Base-by-base conservation (phyloP, 2,329 filamentous ascomycete species). In the Berkeleyomyces rouxiae region DNA sequence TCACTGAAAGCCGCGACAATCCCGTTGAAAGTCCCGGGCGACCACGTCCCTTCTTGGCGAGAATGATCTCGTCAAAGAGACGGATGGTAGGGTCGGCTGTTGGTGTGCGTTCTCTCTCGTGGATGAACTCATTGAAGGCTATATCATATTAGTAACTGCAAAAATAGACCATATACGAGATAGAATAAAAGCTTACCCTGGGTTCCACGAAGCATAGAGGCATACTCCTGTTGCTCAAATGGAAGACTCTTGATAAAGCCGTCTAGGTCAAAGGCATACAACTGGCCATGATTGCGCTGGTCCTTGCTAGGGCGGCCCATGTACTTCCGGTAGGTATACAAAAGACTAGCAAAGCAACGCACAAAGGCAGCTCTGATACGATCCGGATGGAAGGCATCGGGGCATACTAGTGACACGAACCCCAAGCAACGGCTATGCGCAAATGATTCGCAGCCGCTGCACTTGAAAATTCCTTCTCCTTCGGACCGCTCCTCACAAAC, bases 41-140 rank as follows among this genome's bases (percentile, higher is more conserved):
- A 33, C 87, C 87, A 59, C 81, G 78, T 37, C 79, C 79, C 70
- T 81, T 82, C 76, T 93, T 93, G 40, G 87, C 87, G 60, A 92
- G 77, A 68, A 93, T 88, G 68, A 93, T 84, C 71, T 91, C 87
- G 71, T 93, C 88, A 68, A 93, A 93, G 0, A 93, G 79, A 63
- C 86, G 86, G 68, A 92, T 83, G 1, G 78, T 73, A 0, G 87
- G 80, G 66, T 87, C 79, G 6, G 82, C 78, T 0, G 82, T 72
- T 1, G 82, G 76, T 6, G 79, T 82, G 31, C 77, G 83, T 73
- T 93, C 88, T 55, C 88, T 82, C 68, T 90, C 86, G 69, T 92
- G 86, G 66, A 93, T 87, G 71, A 93, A 93, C 71, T 92, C 87
- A 67, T 90, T 90, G 71, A 91, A 90, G 58, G 68, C 70, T 71